Conservation (phyloP, 2,329 filamentous ascomycete genomes). For the Fusarium austroafricanum region DNA sequence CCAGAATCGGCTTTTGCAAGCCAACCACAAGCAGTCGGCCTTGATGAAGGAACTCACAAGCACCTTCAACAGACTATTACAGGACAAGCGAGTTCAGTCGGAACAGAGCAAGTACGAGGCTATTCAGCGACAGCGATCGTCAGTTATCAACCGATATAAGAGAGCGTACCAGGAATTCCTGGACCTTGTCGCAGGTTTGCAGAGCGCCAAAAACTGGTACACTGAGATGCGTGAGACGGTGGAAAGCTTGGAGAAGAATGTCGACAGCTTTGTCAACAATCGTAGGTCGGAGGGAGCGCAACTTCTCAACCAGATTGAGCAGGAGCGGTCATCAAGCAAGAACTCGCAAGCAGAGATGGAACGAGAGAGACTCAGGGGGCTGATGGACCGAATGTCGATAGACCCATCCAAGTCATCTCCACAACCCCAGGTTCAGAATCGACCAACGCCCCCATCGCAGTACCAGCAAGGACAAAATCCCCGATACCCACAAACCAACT, state of each 20-base stretch:
- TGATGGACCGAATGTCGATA: constrained; percentile 97
- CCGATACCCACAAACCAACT: constrained; percentile 66
- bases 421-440: constrained; percentile 54
- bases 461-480: constrained; percentile 49
- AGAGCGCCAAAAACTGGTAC: constrained; percentile 93
- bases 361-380: constrained; percentile 83
- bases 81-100: constrained; percentile 91
- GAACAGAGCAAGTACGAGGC: constrained; percentile 96
- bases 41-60: constrained; percentile 94
- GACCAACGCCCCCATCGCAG: constrained; percentile 29
- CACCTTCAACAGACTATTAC: constrained; percentile 86
- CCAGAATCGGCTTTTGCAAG: constrained; percentile 89
- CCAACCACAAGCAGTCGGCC: constrained; percentile 93
- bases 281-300: constrained; percentile 90
- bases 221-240: constrained; percentile 95
- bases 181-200: constrained; percentile 85
- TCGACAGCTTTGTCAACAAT: constrained; percentile 97
- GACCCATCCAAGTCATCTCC: constrained; percentile 64
- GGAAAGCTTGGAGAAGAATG: constrained; percentile 92
- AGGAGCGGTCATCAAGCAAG: constrained; percentile 74
- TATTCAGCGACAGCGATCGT: constrained; percentile 83
- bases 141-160: constrained; percentile 88
- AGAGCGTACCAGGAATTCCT: constrained; percentile 93
- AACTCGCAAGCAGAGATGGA: constrained; percentile 79
- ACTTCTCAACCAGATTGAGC: constrained; percentile 88